Evolutionary conservation across 805 yeast genomes (phyloP).

Genomic region (Wickerhamiella kazuoi): DNA sequence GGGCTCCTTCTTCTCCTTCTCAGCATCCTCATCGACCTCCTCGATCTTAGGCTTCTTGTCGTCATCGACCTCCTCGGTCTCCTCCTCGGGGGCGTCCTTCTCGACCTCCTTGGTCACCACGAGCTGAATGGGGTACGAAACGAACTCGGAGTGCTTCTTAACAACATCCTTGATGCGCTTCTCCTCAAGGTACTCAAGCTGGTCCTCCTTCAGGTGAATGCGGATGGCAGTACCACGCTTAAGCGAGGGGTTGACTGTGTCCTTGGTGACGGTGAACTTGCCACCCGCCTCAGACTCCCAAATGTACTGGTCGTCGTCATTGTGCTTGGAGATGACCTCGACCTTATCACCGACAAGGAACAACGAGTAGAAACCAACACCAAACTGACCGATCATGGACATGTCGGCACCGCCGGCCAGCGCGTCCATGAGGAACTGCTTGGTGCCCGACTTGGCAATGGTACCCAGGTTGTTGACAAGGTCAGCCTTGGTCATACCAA

Average conservation of each 20-base stretch:
- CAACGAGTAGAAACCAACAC: slow-evolving; percentile 99
- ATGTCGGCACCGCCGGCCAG: slow-evolving; percentile 99
- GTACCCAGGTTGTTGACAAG: slow-evolving; percentile 98
- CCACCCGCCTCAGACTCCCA: slow-evolving; percentile 99
- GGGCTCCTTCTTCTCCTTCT: slow-evolving; percentile 55
- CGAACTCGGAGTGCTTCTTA: slow-evolving; percentile 98
- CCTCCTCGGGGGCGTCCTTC: slow-evolving; percentile 85
- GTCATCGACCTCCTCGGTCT: slow-evolving; percentile 36
- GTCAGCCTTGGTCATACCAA: slow-evolving; percentile 99
- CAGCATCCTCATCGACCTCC: slow-evolving; percentile 61
- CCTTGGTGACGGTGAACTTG: slow-evolving; percentile 89
- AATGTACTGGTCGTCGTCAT: slow-evolving; percentile 97
- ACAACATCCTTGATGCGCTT: slow-evolving; percentile 98
- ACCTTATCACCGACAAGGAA: slow-evolving; percentile 98
- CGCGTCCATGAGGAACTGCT: slow-evolving; percentile 94
- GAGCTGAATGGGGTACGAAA: slow-evolving; percentile 96
- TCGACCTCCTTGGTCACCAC: slow-evolving; percentile 97
- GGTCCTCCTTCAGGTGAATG: slow-evolving; percentile 96
- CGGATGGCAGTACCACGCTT: slow-evolving; percentile 93
- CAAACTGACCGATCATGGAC: slow-evolving; percentile 99
- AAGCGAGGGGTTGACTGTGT: slow-evolving; percentile 55
- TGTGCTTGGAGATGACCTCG: slow-evolving; percentile 95
- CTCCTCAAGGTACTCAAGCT: slow-evolving; percentile 96
- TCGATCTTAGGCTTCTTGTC: slow-evolving; percentile 58
- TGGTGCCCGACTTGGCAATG: slow-evolving; percentile 98